phyloP scores from a whole-genome alignment of 495 filamentous ascomycete genomes.

The Hypoxylon crocopeplum region DNA sequence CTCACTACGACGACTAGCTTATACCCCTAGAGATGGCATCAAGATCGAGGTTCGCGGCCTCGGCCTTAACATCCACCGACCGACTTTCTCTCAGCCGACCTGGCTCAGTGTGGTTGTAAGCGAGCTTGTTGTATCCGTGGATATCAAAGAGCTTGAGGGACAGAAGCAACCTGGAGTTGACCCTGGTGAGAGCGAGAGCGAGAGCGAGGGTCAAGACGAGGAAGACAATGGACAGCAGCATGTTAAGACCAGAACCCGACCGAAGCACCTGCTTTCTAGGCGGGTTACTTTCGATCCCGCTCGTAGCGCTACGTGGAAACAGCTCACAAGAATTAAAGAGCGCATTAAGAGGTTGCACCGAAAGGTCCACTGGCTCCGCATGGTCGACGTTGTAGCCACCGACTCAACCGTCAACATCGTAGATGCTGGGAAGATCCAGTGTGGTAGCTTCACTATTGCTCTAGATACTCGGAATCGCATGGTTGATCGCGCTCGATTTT shows the following conservation, averaged over 20 bases:
- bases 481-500: conserved; percentile 88
- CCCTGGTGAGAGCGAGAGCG: conserved; percentile 35
- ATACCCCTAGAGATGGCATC: conserved; percentile 83
- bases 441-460: conserved; percentile 82
- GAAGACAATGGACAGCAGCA: conserved; percentile 19
- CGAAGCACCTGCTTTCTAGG: conserved; percentile 32
- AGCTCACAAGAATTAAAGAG: conserved; percentile 78
- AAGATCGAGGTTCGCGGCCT: conserved; percentile 89
- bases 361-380: conserved; percentile 83
- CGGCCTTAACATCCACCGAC: conserved; percentile 85
- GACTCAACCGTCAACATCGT: conserved; percentile 76
- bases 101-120: conserved; percentile 91
- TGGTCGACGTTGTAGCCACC: conserved; percentile 89
- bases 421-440: conserved; percentile 82
- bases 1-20: conserved; percentile 86
- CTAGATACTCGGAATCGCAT: conserved; percentile 92
- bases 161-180: conserved; percentile 42
- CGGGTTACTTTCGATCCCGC: conserved; percentile 35
- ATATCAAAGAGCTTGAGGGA: conserved; percentile 68
- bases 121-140: conserved; percentile 83
- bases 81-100: conserved; percentile 95
- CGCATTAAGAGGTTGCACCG: conserved; percentile 84
- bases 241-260: conserved; percentile 21
- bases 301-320: conserved; percentile 79
- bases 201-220: conserved; percentile 30